These are phyloP conservation scores for Pichia eremophila DNA, from an alignment of 805 yeast genomes.

Conservation along the genomic window DNA sequence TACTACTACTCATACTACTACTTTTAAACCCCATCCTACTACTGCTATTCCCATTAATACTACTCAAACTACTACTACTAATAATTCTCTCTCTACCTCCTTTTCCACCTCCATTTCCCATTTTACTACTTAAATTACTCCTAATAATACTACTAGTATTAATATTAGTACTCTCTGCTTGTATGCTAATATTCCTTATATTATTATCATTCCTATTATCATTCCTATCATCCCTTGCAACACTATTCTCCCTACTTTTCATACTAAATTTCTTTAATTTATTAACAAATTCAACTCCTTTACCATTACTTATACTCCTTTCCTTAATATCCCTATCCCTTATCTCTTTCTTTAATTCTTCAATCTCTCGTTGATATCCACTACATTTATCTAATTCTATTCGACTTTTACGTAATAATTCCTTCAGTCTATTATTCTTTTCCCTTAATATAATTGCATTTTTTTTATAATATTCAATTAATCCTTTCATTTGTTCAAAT, in stretches of 20 bases:
- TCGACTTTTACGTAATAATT: slow-evolving; percentile 3
- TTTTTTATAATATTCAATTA: not conserved
- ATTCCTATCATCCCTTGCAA: not conserved
- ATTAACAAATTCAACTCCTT: not conserved
- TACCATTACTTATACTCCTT: not conserved
- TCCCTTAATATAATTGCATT: not conserved
- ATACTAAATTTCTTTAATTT: slow-evolving; percentile 1
- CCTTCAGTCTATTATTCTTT: slow-evolving; percentile 2
- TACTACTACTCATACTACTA: too few species aligned
- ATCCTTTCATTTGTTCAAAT: not conserved
- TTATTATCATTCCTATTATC: too few species aligned
- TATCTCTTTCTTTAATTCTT: not conserved
- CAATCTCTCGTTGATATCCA: slow-evolving; percentile 1
- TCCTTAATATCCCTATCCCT: not conserved
- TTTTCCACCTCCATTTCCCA: not conserved
- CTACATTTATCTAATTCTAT: slow-evolving; percentile 5
- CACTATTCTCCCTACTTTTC: not conserved
- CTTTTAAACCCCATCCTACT: not conserved
- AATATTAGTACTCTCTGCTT: slow-evolving; percentile 1
- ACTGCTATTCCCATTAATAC: not conserved
- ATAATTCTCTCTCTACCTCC: not conserved
- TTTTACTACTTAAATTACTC: not conserved
- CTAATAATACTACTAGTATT: not conserved
- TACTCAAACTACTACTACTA: not conserved
- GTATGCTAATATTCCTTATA: not conserved